These are phyloP conservation scores for Hanseniaspora nectarophila DNA, from an alignment of 805 yeast genomes.

Conservation along the genomic window DNA sequence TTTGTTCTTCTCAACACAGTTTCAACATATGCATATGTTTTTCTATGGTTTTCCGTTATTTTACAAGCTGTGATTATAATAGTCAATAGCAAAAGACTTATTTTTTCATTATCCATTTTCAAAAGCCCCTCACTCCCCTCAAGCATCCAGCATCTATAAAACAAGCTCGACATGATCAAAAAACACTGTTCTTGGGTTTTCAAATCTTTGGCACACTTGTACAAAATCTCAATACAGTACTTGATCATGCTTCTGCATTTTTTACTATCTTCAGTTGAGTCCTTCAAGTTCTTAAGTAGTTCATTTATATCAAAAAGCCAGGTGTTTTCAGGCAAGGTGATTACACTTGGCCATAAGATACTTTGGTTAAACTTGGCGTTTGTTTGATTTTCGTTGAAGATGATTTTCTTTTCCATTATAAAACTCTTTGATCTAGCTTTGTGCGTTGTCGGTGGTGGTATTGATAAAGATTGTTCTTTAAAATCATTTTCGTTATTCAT, in stretches of 20 bases:
- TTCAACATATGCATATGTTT: slow-evolving; percentile 27
- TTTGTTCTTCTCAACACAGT: slow-evolving; percentile 25
- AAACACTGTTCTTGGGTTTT: slow-evolving; percentile 29
- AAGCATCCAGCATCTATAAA: slow-evolving; percentile 28
- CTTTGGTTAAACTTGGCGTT: slow-evolving; percentile 21
- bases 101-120: slow-evolving; percentile 23
- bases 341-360: slow-evolving; percentile 29
- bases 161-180: slow-evolving; percentile 27
- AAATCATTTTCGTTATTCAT: background rate
- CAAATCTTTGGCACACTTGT: slow-evolving; percentile 27
- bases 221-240: slow-evolving; percentile 27
- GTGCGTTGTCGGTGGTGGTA: background rate
- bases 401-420: slow-evolving; percentile 9
- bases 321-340: slow-evolving; percentile 24
- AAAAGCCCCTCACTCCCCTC: slow-evolving; percentile 19
- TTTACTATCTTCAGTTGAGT: slow-evolving; percentile 17
- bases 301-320: slow-evolving; percentile 26
- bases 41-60: slow-evolving; percentile 29
- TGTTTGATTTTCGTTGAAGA: slow-evolving; percentile 8
- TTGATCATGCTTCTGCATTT: slow-evolving; percentile 27
- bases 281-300: slow-evolving; percentile 25
- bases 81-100: slow-evolving; percentile 27
- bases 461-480: background rate
- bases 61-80: slow-evolving; percentile 30
- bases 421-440: background rate